Evolutionary conservation across 441 rosid species (phyloP).

Genomic region (Euphorbia celastroides): DNA sequence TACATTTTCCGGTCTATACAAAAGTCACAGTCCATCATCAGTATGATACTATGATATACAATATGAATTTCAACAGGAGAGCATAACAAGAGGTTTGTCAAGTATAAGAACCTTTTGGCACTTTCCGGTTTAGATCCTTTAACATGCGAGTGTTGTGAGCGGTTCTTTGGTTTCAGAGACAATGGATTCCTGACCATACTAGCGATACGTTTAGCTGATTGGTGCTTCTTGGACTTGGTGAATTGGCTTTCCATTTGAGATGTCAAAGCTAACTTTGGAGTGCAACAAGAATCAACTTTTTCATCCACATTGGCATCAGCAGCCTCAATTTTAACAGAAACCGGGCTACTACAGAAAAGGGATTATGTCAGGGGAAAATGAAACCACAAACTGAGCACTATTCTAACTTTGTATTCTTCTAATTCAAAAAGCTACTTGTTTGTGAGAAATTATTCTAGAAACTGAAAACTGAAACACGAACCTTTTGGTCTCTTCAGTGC

Average conservation of each 20-base stretch:
- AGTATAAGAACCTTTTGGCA: constrained; percentile 32
- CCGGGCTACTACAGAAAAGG: constrained; percentile 15
- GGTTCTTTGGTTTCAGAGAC: constrained; percentile 42
- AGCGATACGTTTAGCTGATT: constrained; percentile 57
- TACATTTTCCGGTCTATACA: constrained; percentile 32
- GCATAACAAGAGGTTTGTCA: constrained; percentile 3
- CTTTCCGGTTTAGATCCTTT: constrained; percentile 38
- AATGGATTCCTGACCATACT: constrained; percentile 54
- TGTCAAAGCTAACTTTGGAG: constrained; percentile 45
- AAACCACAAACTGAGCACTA: neutral
- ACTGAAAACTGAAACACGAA: constrained; percentile 22
- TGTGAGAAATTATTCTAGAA: neutral
- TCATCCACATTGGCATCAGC: constrained; percentile 32
- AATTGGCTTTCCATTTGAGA: constrained; percentile 34
- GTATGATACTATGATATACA: neutral
- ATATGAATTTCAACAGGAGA: neutral
- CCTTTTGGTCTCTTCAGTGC: constrained; percentile 38
- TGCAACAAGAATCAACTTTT: constrained; percentile 41
- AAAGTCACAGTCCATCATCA: neutral
- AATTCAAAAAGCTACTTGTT: no score
- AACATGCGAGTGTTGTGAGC: constrained; percentile 46
- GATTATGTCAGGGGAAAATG: constrained; percentile 15
- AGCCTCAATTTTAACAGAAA: constrained; percentile 19
- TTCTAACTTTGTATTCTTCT: no score
- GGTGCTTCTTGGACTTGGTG: constrained; percentile 52